A percentile compares a stretch with the other conserved stretches of the same genome.
Conservation (phyloP, 371 early-diverging fungal genomes). For the Mucor saturninus region DNA sequence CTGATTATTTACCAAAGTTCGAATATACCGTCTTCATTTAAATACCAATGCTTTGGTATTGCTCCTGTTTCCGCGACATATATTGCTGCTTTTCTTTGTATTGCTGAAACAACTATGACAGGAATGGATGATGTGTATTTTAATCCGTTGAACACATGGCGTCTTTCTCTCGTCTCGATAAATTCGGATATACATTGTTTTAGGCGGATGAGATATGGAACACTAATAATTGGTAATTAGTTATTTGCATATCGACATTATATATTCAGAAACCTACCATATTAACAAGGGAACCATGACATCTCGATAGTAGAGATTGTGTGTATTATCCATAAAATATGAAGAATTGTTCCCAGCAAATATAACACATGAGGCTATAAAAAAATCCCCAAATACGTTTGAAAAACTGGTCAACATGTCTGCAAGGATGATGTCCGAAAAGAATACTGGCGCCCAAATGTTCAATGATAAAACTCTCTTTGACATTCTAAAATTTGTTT, state of each 20-base stretch:
- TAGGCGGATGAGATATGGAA: slow-evolving; percentile 87
- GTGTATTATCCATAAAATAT: slow-evolving; percentile 32
- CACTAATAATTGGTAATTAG: slow-evolving; percentile 35
- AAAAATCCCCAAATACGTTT: slow-evolving; percentile 83
- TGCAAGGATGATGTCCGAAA: slow-evolving; percentile 87
- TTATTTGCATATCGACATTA: background rate
- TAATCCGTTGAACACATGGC: slow-evolving; percentile 85
- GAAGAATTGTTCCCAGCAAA: slow-evolving; percentile 41
- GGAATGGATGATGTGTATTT: slow-evolving; percentile 90
- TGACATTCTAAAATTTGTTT: slow-evolving; percentile 28
- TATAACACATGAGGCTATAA: slow-evolving; percentile 60
- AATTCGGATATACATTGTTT: slow-evolving; percentile 85
- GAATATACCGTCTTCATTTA: slow-evolving; percentile 45
- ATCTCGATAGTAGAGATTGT: slow-evolving; percentile 54
- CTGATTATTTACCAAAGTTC: slow-evolving; percentile 40
- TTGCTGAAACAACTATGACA: slow-evolving; percentile 76
- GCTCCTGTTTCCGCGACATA: slow-evolving; percentile 39
- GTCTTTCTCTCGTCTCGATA: slow-evolving; percentile 54
- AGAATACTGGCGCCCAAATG: slow-evolving; percentile 66
- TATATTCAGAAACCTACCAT: slow-evolving; percentile 41
- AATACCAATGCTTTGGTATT: slow-evolving; percentile 45
- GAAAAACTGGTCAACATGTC: slow-evolving; percentile 94
- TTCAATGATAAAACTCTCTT: slow-evolving; percentile 52
- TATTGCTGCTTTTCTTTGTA: slow-evolving; percentile 60
- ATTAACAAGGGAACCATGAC: slow-evolving; percentile 62